These are phyloP conservation scores for Syncephalastrum racemosum DNA, from an alignment of 371 early-diverging fungal species.

Conservation along the genomic window DNA sequence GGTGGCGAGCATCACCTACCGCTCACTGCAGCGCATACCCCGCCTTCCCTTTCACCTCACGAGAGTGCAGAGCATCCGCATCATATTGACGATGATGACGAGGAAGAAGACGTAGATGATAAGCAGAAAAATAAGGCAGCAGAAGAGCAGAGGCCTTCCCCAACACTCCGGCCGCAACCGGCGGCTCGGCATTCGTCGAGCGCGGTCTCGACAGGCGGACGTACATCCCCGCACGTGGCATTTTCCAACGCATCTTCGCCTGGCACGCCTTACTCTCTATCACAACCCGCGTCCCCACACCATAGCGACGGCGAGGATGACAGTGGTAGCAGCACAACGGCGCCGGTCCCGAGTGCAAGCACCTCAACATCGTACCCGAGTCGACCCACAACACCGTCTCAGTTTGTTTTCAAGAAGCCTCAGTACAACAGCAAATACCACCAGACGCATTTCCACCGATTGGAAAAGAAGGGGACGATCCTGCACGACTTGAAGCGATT, in stretches of 20 bases:
- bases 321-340: conserved; percentile 1
- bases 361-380: conserved; percentile 9
- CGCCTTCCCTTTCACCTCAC: conserved; percentile 21
- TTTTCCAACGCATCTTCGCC: conserved; percentile 14
- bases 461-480: conserved; percentile 29
- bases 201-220: neutral
- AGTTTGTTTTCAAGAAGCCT: conserved; percentile 31
- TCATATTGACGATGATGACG: conserved; percentile 5
- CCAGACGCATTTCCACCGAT: conserved; percentile 31
- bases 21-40: conserved; percentile 15
- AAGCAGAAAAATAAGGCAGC: neutral
- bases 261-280: conserved; percentile 15
- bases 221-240: conserved; percentile 12
- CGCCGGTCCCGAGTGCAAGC: conserved; percentile 1
- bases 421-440: conserved; percentile 25
- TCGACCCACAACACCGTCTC: conserved; percentile 30
- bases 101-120: neutral
- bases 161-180: neutral
- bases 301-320: conserved; percentile 5
- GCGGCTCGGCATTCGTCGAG: conserved; percentile 1
- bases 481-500: conserved; percentile 43
- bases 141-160: neutral
- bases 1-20: conserved; percentile 3
- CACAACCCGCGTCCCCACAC: conserved; percentile 13
- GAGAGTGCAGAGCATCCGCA: conserved; percentile 3